These are phyloP conservation scores for Zalaria obscura DNA, from an alignment of 2,329 filamentous ascomycete genomes.

Conservation along the genomic window DNA sequence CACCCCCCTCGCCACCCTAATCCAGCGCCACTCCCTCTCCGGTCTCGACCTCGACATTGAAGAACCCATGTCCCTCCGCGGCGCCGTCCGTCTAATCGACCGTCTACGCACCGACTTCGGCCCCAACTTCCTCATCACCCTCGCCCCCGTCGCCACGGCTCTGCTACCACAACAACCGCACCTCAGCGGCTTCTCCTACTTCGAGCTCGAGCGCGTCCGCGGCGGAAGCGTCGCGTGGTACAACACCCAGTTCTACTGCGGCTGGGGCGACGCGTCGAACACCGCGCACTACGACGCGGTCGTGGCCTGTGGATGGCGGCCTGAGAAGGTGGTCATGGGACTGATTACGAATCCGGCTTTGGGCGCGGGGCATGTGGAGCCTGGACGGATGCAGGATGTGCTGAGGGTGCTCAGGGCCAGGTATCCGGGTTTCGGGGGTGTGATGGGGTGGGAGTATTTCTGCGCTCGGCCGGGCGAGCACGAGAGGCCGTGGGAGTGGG, in stretches of 20 bases:
- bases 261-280: conserved; percentile 57
- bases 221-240: conserved; percentile 66
- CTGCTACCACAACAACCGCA: conserved; percentile 43
- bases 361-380: conserved; percentile 48
- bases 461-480: conserved; percentile 56
- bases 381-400: conserved; percentile 41
- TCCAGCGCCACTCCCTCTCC: conserved; percentile 48
- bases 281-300: conserved; percentile 39
- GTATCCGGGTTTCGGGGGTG: conserved; percentile 63
- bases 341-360: conserved; percentile 67
- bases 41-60: conserved; percentile 71
- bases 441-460: conserved; percentile 96
- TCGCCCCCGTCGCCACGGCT: conserved; percentile 71
- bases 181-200: conserved; percentile 72
- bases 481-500: conserved; percentile 64
- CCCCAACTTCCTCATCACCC: conserved; percentile 55
- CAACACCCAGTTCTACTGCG: conserved; percentile 87
- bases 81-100: conserved; percentile 39
- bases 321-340: conserved; percentile 63
- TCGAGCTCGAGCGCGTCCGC: conserved; percentile 53
- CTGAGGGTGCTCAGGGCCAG: conserved; percentile 42
- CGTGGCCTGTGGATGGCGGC: conserved; percentile 52
- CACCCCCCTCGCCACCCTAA: conserved; percentile 48
- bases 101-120: conserved; percentile 50
- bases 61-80: conserved; percentile 55